A percentile compares a stretch with the other conserved stretches of the same genome.
These are phyloP conservation scores for Spizellomyces sp. DNA, from an alignment of 192 early-diverging fungal genomes.

Conservation along the genomic window DNA sequence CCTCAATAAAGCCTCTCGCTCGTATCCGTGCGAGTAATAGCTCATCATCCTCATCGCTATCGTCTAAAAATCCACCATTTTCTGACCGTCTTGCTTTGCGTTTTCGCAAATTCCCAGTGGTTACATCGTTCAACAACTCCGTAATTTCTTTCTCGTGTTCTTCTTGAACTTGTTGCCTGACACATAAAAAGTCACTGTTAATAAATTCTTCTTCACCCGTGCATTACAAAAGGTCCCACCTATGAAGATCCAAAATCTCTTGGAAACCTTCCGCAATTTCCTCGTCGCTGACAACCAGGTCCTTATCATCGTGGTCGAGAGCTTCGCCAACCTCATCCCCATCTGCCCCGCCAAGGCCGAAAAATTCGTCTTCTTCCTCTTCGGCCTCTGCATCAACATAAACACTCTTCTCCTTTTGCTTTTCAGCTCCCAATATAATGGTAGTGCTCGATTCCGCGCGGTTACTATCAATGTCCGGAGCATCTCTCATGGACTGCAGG, in stretches of 20 bases:
- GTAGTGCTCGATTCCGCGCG: too few species aligned
- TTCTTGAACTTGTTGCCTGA: constrained; percentile 30
- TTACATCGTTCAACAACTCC: constrained; percentile 40
- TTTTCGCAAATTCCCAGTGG: constrained; percentile 41
- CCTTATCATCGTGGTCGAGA: constrained; percentile 20
- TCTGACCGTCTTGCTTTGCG: constrained; percentile 27
- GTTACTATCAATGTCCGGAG: too few species aligned
- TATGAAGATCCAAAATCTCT: constrained; percentile 32
- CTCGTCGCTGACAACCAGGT: constrained; percentile 31
- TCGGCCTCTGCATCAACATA: constrained; percentile 12
- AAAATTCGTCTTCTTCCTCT: constrained; percentile 41
- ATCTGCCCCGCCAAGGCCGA: constrained; percentile 43
- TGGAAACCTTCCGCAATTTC: constrained; percentile 2
- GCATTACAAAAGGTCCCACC: constrained; percentile 5
- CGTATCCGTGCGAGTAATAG: constrained; percentile 27
- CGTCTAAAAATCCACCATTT: constrained; percentile 27
- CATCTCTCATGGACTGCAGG: neutral
- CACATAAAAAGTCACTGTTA: neutral
- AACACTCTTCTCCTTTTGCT: too few species aligned
- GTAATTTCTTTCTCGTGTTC: constrained; percentile 32
- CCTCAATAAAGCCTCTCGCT: neutral
- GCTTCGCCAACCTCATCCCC: constrained; percentile 25
- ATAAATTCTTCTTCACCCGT: neutral
- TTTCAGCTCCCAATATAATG: too few species aligned
- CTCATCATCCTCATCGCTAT: constrained; percentile 40